Percentiles rank a stretch among this genome's conserved stretches.
Evolutionary conservation across 2,329 filamentous ascomycete genomes (phyloP).

Genomic region (Colletotrichum cordylinicola): DNA sequence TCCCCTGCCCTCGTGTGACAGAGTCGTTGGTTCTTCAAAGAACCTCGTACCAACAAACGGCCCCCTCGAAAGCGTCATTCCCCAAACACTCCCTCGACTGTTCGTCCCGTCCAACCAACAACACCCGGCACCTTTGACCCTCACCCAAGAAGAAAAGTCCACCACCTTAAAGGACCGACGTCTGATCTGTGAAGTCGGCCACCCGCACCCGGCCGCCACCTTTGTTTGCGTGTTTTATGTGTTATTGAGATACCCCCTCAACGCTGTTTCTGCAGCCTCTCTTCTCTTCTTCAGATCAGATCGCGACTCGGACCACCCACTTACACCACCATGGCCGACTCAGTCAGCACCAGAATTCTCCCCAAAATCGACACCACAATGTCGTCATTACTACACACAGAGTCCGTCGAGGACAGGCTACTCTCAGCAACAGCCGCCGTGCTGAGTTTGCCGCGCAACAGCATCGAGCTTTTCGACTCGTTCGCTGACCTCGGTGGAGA

Average conservation of each 20-base stretch:
- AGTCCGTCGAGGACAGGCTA: slow-evolving; percentile 34
- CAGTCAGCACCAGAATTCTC: slow-evolving; percentile 13
- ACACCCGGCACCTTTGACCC: slow-evolving; percentile 10
- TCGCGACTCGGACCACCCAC: slow-evolving; percentile 8
- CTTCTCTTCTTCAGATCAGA: slow-evolving; percentile 9
- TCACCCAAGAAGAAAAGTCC: not conserved
- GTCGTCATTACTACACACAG: slow-evolving; percentile 6
- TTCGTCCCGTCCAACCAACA: slow-evolving; percentile 10
- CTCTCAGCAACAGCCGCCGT: slow-evolving; percentile 40
- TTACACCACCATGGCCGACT: slow-evolving; percentile 13
- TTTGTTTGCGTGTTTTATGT: slow-evolving; percentile 8
- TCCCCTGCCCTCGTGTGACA: not conserved
- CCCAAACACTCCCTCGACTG: not conserved
- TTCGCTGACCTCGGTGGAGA: slow-evolving; percentile 51
- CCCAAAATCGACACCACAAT: slow-evolving; percentile 28
- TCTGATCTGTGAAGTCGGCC: slow-evolving; percentile 10
- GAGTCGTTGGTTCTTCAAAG: not conserved
- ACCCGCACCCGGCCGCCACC: slow-evolving; percentile 1
- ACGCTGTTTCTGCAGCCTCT: slow-evolving; percentile 1
- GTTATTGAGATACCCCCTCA: slow-evolving; percentile 20
- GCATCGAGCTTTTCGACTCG: slow-evolving; percentile 44
- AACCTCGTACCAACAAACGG: not conserved
- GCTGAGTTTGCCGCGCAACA: slow-evolving; percentile 35
- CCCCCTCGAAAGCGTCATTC: not conserved
- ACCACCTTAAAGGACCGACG: not conserved